These are phyloP conservation scores for Daldinia bambusicola DNA, from an alignment of 495 filamentous ascomycete genomes.

Conservation along the genomic window DNA sequence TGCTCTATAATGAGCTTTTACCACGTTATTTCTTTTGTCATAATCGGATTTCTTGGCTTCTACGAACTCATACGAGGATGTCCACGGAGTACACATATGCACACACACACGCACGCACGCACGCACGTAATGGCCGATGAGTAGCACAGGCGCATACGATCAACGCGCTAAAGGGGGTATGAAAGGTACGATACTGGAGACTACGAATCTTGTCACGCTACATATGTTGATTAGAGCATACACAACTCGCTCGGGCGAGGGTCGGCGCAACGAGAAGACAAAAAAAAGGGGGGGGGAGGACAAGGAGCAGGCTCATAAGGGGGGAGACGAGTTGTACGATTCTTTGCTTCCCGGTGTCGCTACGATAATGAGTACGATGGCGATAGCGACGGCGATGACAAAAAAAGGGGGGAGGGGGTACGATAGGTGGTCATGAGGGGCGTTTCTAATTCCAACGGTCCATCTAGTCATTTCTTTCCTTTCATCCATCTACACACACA, in stretches of 20 bases:
- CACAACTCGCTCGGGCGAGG: slow-evolving; percentile 42
- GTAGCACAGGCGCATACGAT: slow-evolving; percentile 32
- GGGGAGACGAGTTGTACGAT: slow-evolving; percentile 17
- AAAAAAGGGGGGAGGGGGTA: background rate
- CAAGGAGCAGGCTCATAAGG: background rate
- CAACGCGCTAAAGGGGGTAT: slow-evolving; percentile 11
- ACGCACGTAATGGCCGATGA: slow-evolving; percentile 16
- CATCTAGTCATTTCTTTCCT: slow-evolving; percentile 13
- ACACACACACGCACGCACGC: no score
- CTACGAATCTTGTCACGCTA: slow-evolving; percentile 20
- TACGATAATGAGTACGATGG: slow-evolving; percentile 31
- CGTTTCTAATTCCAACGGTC: slow-evolving; percentile 10
- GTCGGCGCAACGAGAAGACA: slow-evolving; percentile 20
- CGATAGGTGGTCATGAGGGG: slow-evolving; percentile 10
- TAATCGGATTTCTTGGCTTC: slow-evolving; percentile 12
- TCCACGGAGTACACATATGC: slow-evolving; percentile 16
- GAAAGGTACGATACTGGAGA: slow-evolving; percentile 22
- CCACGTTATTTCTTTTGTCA: slow-evolving; percentile 15
- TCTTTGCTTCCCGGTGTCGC: slow-evolving; percentile 3
- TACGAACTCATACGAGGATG: slow-evolving; percentile 22
- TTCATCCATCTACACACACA: slow-evolving; percentile 5
- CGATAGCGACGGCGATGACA: slow-evolving; percentile 4
- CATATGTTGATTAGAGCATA: slow-evolving; percentile 35
- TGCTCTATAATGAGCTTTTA: slow-evolving; percentile 5
- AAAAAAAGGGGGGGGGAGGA: slow-evolving; percentile 3